Evolutionary conservation across 2,329 filamentous ascomycete species (phyloP), one percentile per base, ranked within the genome.

Genomic region (Pezicula neosporulosa): DNA sequence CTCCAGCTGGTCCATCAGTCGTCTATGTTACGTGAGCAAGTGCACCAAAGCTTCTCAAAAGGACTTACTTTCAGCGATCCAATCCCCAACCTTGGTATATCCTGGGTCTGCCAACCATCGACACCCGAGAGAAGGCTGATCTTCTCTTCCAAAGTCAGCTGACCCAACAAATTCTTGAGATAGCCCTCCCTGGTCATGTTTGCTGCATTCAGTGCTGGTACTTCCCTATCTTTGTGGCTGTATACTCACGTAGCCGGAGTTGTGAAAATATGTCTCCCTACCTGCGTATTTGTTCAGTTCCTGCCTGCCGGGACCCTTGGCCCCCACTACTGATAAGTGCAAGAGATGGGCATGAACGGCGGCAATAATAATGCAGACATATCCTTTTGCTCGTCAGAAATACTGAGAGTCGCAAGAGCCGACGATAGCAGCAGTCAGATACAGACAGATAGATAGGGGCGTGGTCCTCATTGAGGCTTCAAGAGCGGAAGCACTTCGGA

Each of bases 141-240:
- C 42, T 44, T 44, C 18, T 44, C 42, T 28, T 44, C 42, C 42
- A 44, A 28, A 12, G 42, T 44, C 19, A 44, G 42, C 42, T 44
- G 42, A 44, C 28, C 42, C 24, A 27, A 27, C 42, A 44, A 30
- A 6, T 16, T 16, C 15, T 39, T 39, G 37, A 39, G 37, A 13
- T 21, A 15, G 8, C 4, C 37, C 37, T 16, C 7, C 30, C 30
- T 33, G 10, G 30, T 13, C 30, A 33, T 33, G 10, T 10, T 33
- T 9, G 30, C 6, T 33, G 30, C 30, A 12, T 33, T 33, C 30
- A 9, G 9, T 33, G 30, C 9, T 33, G 9, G 8, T 33, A 33
- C 30, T 33, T 33, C 4, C 30, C 30, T 33, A 33, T 33, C 30
- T 33, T 33, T 4, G 30, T 33, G 30, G 9, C 30, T 33, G 30